Conservation (phyloP, 2,329 filamentous ascomycete genomes). For the Metarhizium guizhouense region DNA sequence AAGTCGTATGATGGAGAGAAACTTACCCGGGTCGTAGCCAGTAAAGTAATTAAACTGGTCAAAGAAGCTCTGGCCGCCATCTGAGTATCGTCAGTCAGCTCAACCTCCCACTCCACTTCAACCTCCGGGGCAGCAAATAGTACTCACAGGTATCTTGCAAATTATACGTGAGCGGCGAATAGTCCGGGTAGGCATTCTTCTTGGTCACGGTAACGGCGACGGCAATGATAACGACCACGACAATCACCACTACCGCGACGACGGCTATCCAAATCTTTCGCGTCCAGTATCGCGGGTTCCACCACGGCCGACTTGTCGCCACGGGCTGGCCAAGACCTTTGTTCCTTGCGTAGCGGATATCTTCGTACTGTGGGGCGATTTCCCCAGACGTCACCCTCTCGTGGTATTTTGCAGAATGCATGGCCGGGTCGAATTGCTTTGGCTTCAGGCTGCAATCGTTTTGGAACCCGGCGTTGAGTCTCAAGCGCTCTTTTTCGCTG, state of each 20-base stretch:
- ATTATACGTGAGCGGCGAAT: conserved; percentile 36
- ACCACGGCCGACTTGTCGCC: conserved; percentile 25
- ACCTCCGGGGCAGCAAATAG: not conserved
- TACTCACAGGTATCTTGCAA: conserved; percentile 40
- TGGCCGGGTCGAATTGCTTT: not conserved
- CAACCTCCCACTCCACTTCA: not conserved
- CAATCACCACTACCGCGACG: conserved; percentile 28
- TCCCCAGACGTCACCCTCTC: conserved; percentile 15
- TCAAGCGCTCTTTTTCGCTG: too few species aligned
- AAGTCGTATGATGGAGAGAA: not conserved
- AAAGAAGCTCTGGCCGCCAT: conserved; percentile 41
- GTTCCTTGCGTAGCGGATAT: conserved; percentile 14
- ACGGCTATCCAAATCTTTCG: conserved; percentile 39
- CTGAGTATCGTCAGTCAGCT: conserved; percentile 18
- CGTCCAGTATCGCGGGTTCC: conserved; percentile 44
- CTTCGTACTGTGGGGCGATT: conserved; percentile 18
- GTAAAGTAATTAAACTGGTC: conserved; percentile 46
- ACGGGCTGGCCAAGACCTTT: conserved; percentile 13
- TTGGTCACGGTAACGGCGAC: conserved; percentile 32
- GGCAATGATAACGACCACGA: conserved; percentile 39
- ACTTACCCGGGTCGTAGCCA: conserved; percentile 38
- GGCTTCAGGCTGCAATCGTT: too few species aligned
- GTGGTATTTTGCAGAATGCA: conserved; percentile 3
- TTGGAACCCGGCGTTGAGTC: too few species aligned
- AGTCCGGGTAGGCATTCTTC: conserved; percentile 38